A percentile compares a stretch with the other conserved stretches of the same genome.
These are phyloP conservation scores for Mycena maculata DNA, from an alignment of 768 basidiomycete genomes.

Conservation along the genomic window DNA sequence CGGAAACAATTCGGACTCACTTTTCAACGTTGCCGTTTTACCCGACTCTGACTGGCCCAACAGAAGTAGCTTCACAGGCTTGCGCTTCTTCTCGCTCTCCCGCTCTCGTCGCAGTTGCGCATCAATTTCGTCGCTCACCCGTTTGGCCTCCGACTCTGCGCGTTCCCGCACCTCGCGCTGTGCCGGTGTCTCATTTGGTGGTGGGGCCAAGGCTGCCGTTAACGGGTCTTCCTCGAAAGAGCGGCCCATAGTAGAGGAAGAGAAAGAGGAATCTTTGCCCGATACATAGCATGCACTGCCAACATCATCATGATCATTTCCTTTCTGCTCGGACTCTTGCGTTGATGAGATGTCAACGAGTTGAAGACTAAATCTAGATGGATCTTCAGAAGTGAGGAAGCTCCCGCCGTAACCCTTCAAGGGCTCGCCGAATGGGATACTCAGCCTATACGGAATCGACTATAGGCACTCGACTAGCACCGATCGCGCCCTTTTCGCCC, in stretches of 20 bases:
- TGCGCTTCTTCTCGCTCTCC: slow-evolving; percentile 67
- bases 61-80: slow-evolving; percentile 78
- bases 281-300: slow-evolving; percentile 9
- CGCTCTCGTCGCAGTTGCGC: slow-evolving; percentile 74
- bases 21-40: slow-evolving; percentile 85
- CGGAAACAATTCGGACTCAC: slow-evolving; percentile 50
- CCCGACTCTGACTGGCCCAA: slow-evolving; percentile 77
- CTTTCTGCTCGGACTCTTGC: slow-evolving; percentile 19
- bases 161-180: slow-evolving; percentile 66
- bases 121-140: slow-evolving; percentile 80
- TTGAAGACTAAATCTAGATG: slow-evolving; percentile 17
- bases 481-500: not conserved
- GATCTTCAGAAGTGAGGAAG: slow-evolving; percentile 20
- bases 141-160: slow-evolving; percentile 72
- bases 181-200: slow-evolving; percentile 69
- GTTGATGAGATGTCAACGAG: slow-evolving; percentile 22
- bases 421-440: not conserved
- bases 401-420: not conserved
- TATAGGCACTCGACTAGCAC: not conserved
- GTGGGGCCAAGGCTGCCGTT: slow-evolving; percentile 68
- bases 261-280: not conserved
- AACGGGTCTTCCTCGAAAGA: slow-evolving; percentile 69
- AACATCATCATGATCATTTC: slow-evolving; percentile 26
- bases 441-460: not conserved
- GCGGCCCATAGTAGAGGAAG: slow-evolving; percentile 22